phyloP scores from a whole-genome alignment of 441 rosid genomes.

The Flueggea neowawraea region DNA sequence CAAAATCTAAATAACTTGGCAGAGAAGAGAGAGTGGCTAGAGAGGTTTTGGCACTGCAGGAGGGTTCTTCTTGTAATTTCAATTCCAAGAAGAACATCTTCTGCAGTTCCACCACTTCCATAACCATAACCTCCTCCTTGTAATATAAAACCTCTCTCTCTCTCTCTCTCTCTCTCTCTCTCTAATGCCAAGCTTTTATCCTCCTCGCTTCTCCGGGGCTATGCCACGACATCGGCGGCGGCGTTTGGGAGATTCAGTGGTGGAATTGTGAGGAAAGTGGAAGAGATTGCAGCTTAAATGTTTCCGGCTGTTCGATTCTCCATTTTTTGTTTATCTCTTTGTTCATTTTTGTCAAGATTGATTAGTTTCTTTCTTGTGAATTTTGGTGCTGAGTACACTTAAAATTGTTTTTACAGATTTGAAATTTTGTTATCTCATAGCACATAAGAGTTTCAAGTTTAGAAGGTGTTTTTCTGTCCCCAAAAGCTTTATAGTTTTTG shows the following conservation, averaged over 20 bases:
- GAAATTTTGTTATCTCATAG: no score
- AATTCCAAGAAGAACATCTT: conserved; percentile 9
- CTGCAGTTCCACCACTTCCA: conserved; percentile 9
- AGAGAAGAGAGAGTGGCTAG: conserved; percentile 9
- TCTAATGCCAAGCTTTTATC: conserved; percentile 23
- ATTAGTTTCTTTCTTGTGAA: no score
- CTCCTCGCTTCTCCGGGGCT: conserved; percentile 20
- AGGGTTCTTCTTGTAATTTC: conserved; percentile 7
- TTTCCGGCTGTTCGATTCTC: no score
- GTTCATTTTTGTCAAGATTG: no score
- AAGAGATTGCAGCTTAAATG: not conserved
- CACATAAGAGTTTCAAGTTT: no score
- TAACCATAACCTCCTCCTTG: not conserved
- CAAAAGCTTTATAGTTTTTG: no score
- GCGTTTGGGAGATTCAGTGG: conserved; percentile 23
- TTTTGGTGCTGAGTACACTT: no score
- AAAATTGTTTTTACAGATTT: no score
- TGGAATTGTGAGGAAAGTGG: conserved; percentile 32
- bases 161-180: no score
- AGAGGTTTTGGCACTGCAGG: conserved; percentile 1
- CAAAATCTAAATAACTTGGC: no score
- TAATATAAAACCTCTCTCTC: conserved; percentile 24
- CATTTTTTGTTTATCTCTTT: no score
- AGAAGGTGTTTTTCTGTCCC: no score
- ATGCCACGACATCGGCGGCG: conserved; percentile 19